phyloP scores from a whole-genome alignment of 1,284 basidiomycete genomes.

The Pseudozyma pruni region DNA sequence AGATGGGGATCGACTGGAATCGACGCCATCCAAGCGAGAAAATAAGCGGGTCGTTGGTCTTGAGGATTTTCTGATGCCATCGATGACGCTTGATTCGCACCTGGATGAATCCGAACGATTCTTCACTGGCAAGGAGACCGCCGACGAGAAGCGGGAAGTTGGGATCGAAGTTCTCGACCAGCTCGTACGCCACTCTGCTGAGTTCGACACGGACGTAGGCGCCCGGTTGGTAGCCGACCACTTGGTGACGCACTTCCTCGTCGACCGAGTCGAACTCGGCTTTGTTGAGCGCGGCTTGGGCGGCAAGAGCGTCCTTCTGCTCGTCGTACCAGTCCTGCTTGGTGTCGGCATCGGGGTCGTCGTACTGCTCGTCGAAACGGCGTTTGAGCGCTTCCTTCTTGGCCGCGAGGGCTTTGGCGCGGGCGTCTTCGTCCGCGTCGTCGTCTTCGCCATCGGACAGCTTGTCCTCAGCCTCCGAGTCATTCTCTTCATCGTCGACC shows the following conservation, averaged over 20 bases:
- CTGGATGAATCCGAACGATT: conserved; percentile 89
- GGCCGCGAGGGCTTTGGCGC: conserved; percentile 75
- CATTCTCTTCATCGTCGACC: conserved; percentile 67
- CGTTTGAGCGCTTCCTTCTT: conserved; percentile 93
- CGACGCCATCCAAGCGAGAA: conserved; percentile 95
- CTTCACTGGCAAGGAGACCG: conserved; percentile 89
- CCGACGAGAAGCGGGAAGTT: conserved; percentile 90
- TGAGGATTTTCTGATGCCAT: conserved; percentile 91
- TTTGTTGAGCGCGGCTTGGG: conserved; percentile 84
- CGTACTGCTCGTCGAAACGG: conserved; percentile 96
- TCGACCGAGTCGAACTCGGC: conserved; percentile 87
- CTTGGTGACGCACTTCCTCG: conserved; percentile 79
- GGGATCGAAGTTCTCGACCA: conserved; percentile 93
- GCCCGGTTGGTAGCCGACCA: conserved; percentile 91
- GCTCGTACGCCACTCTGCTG: conserved; percentile 83
- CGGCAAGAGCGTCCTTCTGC: conserved; percentile 89
- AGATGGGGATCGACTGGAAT: conserved; percentile 94
- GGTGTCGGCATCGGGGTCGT: conserved; percentile 76
- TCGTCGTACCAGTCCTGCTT: conserved; percentile 69
- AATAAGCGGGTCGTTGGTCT: conserved; percentile 96
- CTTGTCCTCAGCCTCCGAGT: conserved; percentile 65
- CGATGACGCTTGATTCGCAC: conserved; percentile 95
- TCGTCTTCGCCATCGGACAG: conserved; percentile 67
- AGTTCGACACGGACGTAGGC: conserved; percentile 95
- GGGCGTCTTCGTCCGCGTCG: conserved; percentile 68